Evolutionary conservation across 1,139 yeast species (phyloP).

Genomic region (Zygosaccharomyces sapae): DNA sequence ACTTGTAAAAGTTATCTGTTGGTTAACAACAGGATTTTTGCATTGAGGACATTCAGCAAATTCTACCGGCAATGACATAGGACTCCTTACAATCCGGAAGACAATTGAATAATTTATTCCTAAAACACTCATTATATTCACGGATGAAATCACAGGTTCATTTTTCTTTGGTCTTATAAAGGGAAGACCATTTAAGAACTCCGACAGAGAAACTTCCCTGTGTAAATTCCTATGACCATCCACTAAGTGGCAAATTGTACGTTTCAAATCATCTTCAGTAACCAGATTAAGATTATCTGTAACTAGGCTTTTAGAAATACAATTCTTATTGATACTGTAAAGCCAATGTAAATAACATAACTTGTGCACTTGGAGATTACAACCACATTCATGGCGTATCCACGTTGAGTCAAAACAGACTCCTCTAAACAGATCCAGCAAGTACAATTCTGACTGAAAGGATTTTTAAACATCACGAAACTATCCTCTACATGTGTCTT

Average conservation of each 20-base stretch:
- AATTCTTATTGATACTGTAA: slow-evolving; percentile 16
- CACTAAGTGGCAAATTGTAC: slow-evolving; percentile 17
- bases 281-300: slow-evolving; percentile 4
- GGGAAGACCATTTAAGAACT: slow-evolving; percentile 17
- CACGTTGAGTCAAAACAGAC: slow-evolving; percentile 14
- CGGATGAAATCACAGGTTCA: slow-evolving; percentile 1
- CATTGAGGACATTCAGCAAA: slow-evolving; percentile 25
- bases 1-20: slow-evolving; percentile 12
- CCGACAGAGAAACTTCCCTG: slow-evolving; percentile 17
- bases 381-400: slow-evolving; percentile 24
- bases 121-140: slow-evolving; percentile 9
- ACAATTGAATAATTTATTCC: slow-evolving; percentile 4
- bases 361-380: slow-evolving; percentile 24
- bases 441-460: slow-evolving; percentile 11
- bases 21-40: slow-evolving; percentile 14
- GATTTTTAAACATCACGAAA: neutral
- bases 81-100: neutral
- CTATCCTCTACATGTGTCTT: neutral
- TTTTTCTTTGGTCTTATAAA: slow-evolving; percentile 1
- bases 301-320: slow-evolving; percentile 11
- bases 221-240: slow-evolving; percentile 22
- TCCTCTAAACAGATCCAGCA: slow-evolving; percentile 27
- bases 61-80: slow-evolving; percentile 17
- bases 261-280: slow-evolving; percentile 13
- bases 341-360: slow-evolving; percentile 22